Evolutionary conservation across 202 grass and related monocot species (phyloP).

Genomic region (Cymbopogon flexuosus): DNA sequence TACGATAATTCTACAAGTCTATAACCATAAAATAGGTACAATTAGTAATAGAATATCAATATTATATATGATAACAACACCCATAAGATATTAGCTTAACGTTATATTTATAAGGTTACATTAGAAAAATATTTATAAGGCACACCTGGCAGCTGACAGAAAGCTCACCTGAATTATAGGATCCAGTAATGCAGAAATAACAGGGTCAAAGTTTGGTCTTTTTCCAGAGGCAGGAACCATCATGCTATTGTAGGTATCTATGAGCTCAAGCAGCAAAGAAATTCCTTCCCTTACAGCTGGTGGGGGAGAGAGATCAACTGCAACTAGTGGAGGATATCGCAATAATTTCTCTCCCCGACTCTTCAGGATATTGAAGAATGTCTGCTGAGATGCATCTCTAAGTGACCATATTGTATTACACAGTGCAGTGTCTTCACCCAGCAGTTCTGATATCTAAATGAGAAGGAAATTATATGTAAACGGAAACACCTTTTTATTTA

Average conservation of each 20-base stretch:
- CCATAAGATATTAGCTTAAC: conserved; percentile 7
- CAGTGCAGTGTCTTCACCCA: conserved; percentile 72
- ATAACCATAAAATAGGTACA: neutral
- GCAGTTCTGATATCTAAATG: conserved; percentile 83
- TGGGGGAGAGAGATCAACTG: conserved; percentile 76
- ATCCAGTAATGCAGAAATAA: conserved; percentile 90
- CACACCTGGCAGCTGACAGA: conserved; percentile 9
- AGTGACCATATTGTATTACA: conserved; percentile 89
- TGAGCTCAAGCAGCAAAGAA: conserved; percentile 85
- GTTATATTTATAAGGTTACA: neutral
- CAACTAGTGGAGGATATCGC: conserved; percentile 86
- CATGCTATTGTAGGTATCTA: conserved; percentile 86
- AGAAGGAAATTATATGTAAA: conserved; percentile 30
- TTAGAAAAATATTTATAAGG: neutral
- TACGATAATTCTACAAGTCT: neutral
- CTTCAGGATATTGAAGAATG: conserved; percentile 93
- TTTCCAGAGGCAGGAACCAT: conserved; percentile 93
- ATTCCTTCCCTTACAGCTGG: conserved; percentile 81
- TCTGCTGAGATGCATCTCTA: conserved; percentile 71
- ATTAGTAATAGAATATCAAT: neutral
- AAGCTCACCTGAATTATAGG: conserved; percentile 86
- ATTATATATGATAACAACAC: neutral
- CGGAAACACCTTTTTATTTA: conserved; percentile 15
- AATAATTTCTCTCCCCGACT: conserved; percentile 79
- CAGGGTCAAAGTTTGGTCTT: conserved; percentile 74